Base-by-base conservation (phyloP, 78 protist genomes). In the Tieghemostelium lacteum region DNA sequence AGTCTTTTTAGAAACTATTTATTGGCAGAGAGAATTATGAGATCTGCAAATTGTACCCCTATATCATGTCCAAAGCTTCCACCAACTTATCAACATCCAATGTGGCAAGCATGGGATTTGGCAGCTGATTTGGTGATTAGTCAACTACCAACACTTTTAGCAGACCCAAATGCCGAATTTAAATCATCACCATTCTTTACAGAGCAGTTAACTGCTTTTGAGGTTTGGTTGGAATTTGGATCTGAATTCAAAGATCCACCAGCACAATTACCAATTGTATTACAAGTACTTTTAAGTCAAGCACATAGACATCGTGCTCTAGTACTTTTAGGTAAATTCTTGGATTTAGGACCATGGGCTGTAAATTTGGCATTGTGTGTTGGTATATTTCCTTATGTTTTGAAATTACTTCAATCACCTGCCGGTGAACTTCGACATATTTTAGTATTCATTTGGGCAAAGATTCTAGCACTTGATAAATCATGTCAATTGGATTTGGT, bases 351-450 rank as follows among this genome's bases (percentile, higher is more conserved):
- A 2, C 88, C 98, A 5, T 98, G 98, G 98, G 99, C 99, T 2
- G 98, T 97, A 31, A 65, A 94, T 19, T 72, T 88, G 69, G 95
- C 98, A 29, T 76, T 98, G 60, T 45, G 94, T 26, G 98, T 97
- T 34, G 99, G 99, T 29, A 96, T 98, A 69, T 97, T 98, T 57
- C 99, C 99, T 8, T 98, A 98, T 77, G 96, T 98, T 2, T 74
- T 96, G 63, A 96, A 95, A 64, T 96, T 98, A 8, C 95, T 98
- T 20, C 98, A 94, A 85, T 37, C 86, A 1, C 94, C 75, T 0
- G 87, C 94, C 1, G 58, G 78, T 7, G 97, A 96, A 22, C 73
- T 95, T 34, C 93, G 96, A 42, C 72, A 60, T 24, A 92, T 94
- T n/a, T 88, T 98, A 10, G 95, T 97, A 10, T 93, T 86, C 87